These are phyloP conservation scores for Sclerotinia spermophila DNA, from an alignment of 2,329 filamentous ascomycete species.

Conservation along the genomic window DNA sequence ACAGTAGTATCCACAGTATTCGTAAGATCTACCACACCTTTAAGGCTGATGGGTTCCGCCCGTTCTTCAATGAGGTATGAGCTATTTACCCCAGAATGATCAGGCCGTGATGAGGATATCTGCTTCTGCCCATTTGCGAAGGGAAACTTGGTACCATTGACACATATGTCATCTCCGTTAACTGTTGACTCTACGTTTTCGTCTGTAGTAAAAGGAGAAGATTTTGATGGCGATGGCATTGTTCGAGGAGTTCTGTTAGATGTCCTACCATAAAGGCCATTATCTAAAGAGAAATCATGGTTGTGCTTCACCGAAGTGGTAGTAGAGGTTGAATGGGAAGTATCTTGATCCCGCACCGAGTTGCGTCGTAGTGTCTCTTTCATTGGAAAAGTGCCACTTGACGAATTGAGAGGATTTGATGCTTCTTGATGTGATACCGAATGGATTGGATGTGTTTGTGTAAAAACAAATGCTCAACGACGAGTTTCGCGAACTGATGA, in stretches of 20 bases:
- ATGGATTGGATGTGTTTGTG: background rate
- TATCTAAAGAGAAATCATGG: background rate
- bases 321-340: background rate
- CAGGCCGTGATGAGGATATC: background rate
- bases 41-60: slow-evolving; percentile 23
- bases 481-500: background rate
- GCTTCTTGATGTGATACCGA: background rate
- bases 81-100: background rate
- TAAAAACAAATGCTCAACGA: background rate
- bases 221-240: background rate
- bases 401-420: background rate
- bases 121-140: background rate
- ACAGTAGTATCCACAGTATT: slow-evolving; percentile 34
- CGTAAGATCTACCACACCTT: slow-evolving; percentile 31
- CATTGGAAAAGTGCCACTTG: background rate
- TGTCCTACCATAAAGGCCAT: background rate
- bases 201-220: background rate
- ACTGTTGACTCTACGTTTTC: background rate
- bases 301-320: background rate
- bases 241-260: slow-evolving; percentile 8
- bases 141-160: background rate
- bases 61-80: slow-evolving; percentile 5
- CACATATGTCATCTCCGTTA: background rate
- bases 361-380: background rate
- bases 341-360: background rate